Evolutionary conservation across 768 basidiomycete genomes (phyloP), one percentile per base, ranked within the genome.

Genomic region (Lyophyllum decastes): DNA sequence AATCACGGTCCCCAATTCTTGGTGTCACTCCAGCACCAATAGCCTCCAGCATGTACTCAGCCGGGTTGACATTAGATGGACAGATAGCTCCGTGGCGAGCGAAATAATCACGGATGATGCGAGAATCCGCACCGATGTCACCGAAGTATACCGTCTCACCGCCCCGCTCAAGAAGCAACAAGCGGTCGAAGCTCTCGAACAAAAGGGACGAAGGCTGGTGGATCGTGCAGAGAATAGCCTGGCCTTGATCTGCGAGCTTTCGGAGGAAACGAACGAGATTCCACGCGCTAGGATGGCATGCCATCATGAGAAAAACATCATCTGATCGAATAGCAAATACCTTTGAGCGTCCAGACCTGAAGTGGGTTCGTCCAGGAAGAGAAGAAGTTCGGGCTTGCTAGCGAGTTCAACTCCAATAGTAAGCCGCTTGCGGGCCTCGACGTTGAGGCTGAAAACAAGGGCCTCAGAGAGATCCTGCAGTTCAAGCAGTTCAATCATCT

Each of bases 121-220:
- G 66, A 3, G 91, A 89, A 60, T 92, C 89, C 43, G 78, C 69
- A 45, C 93, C 94, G 49, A 95, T 92, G 59, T 91, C 89, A 43
- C 94, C 94, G 66, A 92, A 95, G 78, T 95, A 96, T n/a, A 95
- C 91, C 0, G 93, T 94, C 69, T 92, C 87, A 7, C 94, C 94
- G 1, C 94, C 94, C 16, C 78, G 77, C 64, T 94, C 86, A 16
- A 89, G 75, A 10, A 89, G 75, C 25, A 90, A 69, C 45, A 89
- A 72, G 38, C 86, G 81, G 62, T 89, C 94, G 63, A 97, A 95
- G 65, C 86, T 87, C 70, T 94, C 89, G 72, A 96, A 95, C 2
- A 96, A 76, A 19, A 93, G 79, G 2, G 91, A 85, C 2, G 91
- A 92, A 2, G 93, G 93, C 62, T 94, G 93, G 61, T 94, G 92